Evolutionary conservation across 768 basidiomycete genomes (phyloP).

Genomic region (Russula ochroleuca): DNA sequence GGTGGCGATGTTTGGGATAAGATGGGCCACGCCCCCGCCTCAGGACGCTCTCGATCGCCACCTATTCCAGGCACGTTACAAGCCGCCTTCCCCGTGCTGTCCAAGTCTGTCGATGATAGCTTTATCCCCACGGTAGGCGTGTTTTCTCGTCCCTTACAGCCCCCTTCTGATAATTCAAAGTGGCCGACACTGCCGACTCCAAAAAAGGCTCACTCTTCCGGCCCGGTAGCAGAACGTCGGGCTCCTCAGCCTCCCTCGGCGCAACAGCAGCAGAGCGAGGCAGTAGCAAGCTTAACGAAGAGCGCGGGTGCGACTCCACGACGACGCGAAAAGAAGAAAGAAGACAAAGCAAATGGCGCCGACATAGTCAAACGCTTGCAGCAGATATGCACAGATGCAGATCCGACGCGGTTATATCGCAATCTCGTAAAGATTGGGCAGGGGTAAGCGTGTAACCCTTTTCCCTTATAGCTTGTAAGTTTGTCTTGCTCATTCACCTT

Average conservation of each 20-base stretch:
- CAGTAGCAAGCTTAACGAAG: conserved; percentile 63
- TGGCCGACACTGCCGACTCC: conserved; percentile 42
- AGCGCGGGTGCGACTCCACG: conserved; percentile 75
- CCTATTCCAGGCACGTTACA: conserved; percentile 17
- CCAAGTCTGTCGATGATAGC: conserved; percentile 44
- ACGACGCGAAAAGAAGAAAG: conserved; percentile 37
- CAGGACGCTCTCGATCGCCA: conserved; percentile 27
- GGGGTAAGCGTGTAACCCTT: conserved; percentile 56
- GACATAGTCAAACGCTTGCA: conserved; percentile 90
- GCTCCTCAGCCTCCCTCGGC: conserved; percentile 32
- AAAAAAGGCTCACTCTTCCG: conserved; percentile 37
- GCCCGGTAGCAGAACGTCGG: conserved; percentile 34
- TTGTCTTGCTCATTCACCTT: background rate
- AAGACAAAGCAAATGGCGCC: conserved; percentile 72
- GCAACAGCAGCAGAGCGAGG: conserved; percentile 57
- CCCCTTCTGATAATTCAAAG: conserved; percentile 28
- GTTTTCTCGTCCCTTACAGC: background rate
- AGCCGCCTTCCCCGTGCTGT: conserved; percentile 25
- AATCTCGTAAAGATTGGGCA: conserved; percentile 96
- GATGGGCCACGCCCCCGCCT: conserved; percentile 46
- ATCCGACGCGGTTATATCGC: conserved; percentile 90
- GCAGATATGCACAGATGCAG: conserved; percentile 95
- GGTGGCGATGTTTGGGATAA: conserved; percentile 82
- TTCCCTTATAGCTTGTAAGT: background rate
- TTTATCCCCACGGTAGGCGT: conserved; percentile 55